phyloP scores from a whole-genome alignment of 2,329 filamentous ascomycete genomes.

The Colletotrichum abscissum region DNA sequence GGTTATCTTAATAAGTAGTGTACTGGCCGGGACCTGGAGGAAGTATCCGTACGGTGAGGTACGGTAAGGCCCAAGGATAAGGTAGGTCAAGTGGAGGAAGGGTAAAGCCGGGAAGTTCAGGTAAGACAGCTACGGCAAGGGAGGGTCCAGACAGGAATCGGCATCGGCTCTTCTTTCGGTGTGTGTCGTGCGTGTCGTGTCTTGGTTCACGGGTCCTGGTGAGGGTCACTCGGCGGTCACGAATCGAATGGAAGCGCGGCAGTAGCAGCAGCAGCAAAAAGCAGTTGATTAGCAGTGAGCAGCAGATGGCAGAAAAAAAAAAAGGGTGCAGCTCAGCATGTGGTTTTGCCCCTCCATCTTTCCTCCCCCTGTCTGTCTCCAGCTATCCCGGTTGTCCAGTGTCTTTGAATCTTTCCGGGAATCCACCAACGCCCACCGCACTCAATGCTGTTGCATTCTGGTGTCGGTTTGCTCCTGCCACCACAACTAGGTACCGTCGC shows the following conservation, averaged over 20 bases:
- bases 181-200: slow-evolving; percentile 20
- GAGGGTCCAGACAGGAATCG: slow-evolving; percentile 28
- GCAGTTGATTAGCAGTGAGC: not conserved
- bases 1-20: slow-evolving; percentile 18
- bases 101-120: not conserved
- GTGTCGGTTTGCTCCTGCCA: not conserved
- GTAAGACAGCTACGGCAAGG: slow-evolving; percentile 21
- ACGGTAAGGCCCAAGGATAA: not conserved
- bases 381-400: not conserved
- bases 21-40: not conserved
- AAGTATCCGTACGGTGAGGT: not conserved
- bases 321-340: slow-evolving; percentile 8
- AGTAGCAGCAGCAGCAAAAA: not conserved
- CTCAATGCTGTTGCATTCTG: not conserved
- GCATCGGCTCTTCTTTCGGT: slow-evolving; percentile 2
- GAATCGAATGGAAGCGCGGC: not conserved
- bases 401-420: not conserved
- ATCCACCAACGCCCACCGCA: not conserved
- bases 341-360: slow-evolving; percentile 32
- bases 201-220: not conserved
- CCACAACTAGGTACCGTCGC: not conserved
- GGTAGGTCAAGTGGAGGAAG: not conserved
- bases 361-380: not conserved
- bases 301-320: slow-evolving; percentile 20
- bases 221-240: slow-evolving; percentile 3